Percentiles rank a stretch among this genome's conserved stretches.
phyloP scores from a whole-genome alignment of 1,139 yeast species.

The Yamadazyma dendronema region DNA sequence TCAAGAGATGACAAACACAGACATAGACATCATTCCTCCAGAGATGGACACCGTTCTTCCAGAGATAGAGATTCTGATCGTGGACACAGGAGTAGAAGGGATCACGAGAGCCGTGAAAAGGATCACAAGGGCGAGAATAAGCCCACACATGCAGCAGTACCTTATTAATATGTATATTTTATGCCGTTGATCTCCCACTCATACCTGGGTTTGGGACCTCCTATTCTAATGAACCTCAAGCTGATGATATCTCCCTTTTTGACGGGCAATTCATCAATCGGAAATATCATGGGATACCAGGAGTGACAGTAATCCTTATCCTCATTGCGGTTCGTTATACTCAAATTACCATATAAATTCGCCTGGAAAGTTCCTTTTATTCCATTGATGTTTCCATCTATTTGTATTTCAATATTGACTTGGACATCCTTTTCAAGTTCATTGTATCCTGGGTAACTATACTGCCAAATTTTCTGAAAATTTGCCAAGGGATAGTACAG shows the following conservation, averaged over 20 bases:
- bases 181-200: conserved; percentile 55
- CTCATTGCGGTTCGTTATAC: conserved; percentile 24
- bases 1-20: too few relatives aligned
- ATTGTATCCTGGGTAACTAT: conserved; percentile 40
- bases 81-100: too few relatives aligned
- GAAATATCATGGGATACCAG: conserved; percentile 71
- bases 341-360: conserved; percentile 47
- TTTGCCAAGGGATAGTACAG: conserved; percentile 42
- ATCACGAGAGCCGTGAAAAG: background rate
- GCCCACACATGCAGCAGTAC: background rate
- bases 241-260: conserved; percentile 32
- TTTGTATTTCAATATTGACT: conserved; percentile 3
- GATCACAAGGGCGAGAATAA: too few relatives aligned
- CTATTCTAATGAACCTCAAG: conserved; percentile 13
- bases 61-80: too few relatives aligned
- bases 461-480: conserved; percentile 51
- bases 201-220: conserved; percentile 58
- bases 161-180: conserved; percentile 15
- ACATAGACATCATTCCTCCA: too few relatives aligned
- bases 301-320: conserved; percentile 39
- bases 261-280: conserved; percentile 52
- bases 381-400: conserved; percentile 51
- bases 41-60: too few relatives aligned
- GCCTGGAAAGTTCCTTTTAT: conserved; percentile 75
- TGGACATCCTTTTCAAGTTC: background rate